Conservation (phyloP, 2,329 filamentous ascomycete species). For the Colletotrichum sojae region DNA sequence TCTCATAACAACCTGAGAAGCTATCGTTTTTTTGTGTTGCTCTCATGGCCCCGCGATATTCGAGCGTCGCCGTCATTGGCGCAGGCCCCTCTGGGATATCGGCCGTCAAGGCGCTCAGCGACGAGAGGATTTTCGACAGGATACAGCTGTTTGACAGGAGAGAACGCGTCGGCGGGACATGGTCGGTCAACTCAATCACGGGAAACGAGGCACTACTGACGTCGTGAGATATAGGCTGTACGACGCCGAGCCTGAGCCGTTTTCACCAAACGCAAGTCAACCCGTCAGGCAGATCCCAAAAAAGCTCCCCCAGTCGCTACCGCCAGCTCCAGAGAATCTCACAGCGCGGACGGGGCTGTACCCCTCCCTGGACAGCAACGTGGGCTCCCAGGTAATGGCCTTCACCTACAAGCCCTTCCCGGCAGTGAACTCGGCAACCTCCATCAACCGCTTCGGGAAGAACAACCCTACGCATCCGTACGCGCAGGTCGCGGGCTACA, state of each 20-base stretch:
- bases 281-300: slow-evolving; percentile 58
- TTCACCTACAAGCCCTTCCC: slow-evolving; percentile 67
- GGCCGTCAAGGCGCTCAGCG: slow-evolving; percentile 68
- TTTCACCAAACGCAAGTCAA: slow-evolving; percentile 56
- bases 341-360: slow-evolving; percentile 51
- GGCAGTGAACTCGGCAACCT: slow-evolving; percentile 51
- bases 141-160: slow-evolving; percentile 72
- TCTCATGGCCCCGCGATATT: slow-evolving; percentile 25
- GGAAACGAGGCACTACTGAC: slow-evolving; percentile 55
- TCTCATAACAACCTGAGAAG: too few relatives aligned
- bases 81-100: slow-evolving; percentile 72
- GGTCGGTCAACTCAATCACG: slow-evolving; percentile 53
- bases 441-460: slow-evolving; percentile 57
- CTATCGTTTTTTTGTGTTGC: not conserved
- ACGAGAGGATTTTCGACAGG: slow-evolving; percentile 68
- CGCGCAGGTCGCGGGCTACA: slow-evolving; percentile 55
- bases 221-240: slow-evolving; percentile 60
- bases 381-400: slow-evolving; percentile 67
- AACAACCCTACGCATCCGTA: slow-evolving; percentile 67
- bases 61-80: slow-evolving; percentile 68
- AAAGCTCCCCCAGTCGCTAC: slow-evolving; percentile 55
- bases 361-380: slow-evolving; percentile 70
- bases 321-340: slow-evolving; percentile 51
- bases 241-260: slow-evolving; percentile 57
- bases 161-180: slow-evolving; percentile 68